Evolutionary conservation across 1,284 basidiomycete genomes (phyloP).

Genomic region (Pseudomicrostroma phylloplanum): DNA sequence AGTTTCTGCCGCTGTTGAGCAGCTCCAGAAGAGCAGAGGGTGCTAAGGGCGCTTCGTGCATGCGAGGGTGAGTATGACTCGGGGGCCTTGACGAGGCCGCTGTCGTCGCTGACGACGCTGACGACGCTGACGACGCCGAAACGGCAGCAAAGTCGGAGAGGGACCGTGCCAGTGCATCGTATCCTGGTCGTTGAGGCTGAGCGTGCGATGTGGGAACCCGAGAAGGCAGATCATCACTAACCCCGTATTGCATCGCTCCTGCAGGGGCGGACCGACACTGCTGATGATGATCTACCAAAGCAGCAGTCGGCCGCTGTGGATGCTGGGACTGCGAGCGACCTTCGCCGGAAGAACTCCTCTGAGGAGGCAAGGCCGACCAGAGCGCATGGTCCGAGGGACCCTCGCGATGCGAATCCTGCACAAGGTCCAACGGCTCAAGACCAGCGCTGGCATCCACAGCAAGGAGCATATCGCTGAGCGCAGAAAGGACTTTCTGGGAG

Average conservation of each 20-base stretch:
- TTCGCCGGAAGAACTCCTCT: no score
- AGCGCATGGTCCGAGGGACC: no score
- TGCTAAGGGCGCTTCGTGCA: constrained; percentile 11
- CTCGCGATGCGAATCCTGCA: no score
- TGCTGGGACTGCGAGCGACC: constrained; percentile 17
- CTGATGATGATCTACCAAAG: constrained; percentile 20
- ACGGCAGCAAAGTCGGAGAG: constrained; percentile 4
- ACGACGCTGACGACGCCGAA: background rate
- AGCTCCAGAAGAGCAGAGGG: constrained; percentile 15
- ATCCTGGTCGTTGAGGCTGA: background rate
- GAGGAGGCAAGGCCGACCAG: no score
- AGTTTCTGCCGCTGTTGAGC: constrained; percentile 8
- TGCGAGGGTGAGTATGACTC: no score
- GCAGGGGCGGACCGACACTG: constrained; percentile 35
- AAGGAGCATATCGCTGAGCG: constrained; percentile 29
- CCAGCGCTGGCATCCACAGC: constrained; percentile 25
- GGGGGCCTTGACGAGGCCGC: constrained; percentile 2
- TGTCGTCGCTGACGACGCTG: background rate
- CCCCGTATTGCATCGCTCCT: constrained; percentile 11
- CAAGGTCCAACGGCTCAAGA: constrained; percentile 4
- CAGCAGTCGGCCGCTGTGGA: constrained; percentile 16
- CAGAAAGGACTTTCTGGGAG: constrained; percentile 27
- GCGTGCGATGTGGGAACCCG: background rate
- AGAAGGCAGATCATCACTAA: no score
- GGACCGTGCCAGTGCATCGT: constrained; percentile 2